Evolutionary conservation across 495 filamentous ascomycete species (phyloP), one percentile per base, ranked within the genome.

Genomic region (Penicillium waksmanii): DNA sequence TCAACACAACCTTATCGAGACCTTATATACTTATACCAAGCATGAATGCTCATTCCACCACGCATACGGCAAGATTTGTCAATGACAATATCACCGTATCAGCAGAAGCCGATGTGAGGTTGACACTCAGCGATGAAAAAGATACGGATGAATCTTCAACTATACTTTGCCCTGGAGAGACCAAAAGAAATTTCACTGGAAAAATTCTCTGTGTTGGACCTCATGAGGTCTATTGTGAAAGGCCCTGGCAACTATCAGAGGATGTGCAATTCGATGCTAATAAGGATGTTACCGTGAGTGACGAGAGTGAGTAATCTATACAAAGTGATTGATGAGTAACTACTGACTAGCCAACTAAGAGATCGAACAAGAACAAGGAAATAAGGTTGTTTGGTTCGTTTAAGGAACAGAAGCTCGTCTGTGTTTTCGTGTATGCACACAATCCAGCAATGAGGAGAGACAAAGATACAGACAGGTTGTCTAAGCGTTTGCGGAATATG

Each of bases 301-400:
- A 57, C 27, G 12, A 57, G 4, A 44, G 55, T 57, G 47, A 57
- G 55, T 15, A 57, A 33, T 42, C 13, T 51, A 42, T 51, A 42
- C 8, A 31, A 31, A 57, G 18, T 31, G 19, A 51, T 27, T 57
- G 27, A 57, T 55, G 38, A 43, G 46, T 57, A 18, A 57, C 34
- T 42, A 57, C 55, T 57, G 34, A 57, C 38, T 40, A 27, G n/a
- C 17, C 4, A 51, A 51, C 3, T 51, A 57, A 57, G 55, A 44
- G 19, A 46, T 57, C 46, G 46, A 57, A 57, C 55, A 57, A 57
- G 46, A 57, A 57, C 55, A 57, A 57, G 55, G 55, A 51, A 51
- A 50, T 15, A 57, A 51, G 46, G 55, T 57, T 11, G 47, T 57
- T 50, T 4, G 46, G 46, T 51, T 57, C 3, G 5, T 8, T 51